Base-by-base conservation (phyloP, 352 stramenopile species). In the Globisporangium camurandrum region DNA sequence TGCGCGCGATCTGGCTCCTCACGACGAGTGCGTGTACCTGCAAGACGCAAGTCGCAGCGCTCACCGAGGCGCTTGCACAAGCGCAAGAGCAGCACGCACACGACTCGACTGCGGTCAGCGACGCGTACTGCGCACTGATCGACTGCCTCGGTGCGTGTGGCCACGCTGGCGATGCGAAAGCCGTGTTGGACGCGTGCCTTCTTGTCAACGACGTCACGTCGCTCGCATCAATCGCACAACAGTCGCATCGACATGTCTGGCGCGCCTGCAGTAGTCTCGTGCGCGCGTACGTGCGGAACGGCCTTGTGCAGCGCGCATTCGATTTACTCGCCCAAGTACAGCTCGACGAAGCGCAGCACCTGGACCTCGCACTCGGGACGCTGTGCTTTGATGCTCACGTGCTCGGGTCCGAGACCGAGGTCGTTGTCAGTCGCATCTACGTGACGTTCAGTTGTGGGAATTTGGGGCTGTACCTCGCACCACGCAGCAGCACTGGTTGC, bases 181-280 rank as follows among this genome's bases (percentile, higher is more conserved):
- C 60, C 10, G 65, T 77, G n/a, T 79, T 78, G 24, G 62, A 75
- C 44, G 69, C 75, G 30, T 82, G 62, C 20, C 41, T 82, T 9
- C 60, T 62, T 11, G 58, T 51, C 12, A 62, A 57, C 30, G 37
- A 53, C 22, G 31, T 75, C 10, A 16, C 64, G 6, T 65, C 60
- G 6, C 55, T 82, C 1, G 62, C 52, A n/a, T 34, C 46, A 0
- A 71, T 75, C 27, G 62, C 59, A 12, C 51, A 34, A n/a, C n/a
- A n/a, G n/a, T n/a, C n/a, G 20, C 42, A 63, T 8, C 39, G 49
- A 19, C 38, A 65, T 40, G 67, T 67, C 28, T 82, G 71, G 71
- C 65, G 63, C 11, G 52, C 61, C 0, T 76, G 76, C 46, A 79
- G 67, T 20, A 56, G 54, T 14, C 57, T 82, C 16, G 28, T 82